These are phyloP conservation scores for Stereocaulon alpinum DNA, from an alignment of 495 filamentous ascomycete species.

Conservation along the genomic window DNA sequence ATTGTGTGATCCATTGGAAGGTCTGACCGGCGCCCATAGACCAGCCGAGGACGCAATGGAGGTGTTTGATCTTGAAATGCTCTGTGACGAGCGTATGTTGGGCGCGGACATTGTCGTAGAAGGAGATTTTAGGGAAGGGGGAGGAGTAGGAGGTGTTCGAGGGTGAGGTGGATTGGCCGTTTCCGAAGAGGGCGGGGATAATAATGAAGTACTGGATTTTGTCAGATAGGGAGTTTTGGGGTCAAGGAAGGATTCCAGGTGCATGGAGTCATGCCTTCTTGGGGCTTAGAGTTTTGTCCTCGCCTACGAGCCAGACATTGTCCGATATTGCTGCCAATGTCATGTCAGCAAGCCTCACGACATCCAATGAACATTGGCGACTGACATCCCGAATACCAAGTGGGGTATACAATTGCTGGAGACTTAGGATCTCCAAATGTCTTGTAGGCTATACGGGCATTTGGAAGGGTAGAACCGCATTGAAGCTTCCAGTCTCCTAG, in stretches of 20 bases:
- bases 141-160: slow-evolving; percentile 46
- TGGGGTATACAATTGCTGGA: slow-evolving; percentile 62
- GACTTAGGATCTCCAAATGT: slow-evolving; percentile 51
- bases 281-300: slow-evolving; percentile 50
- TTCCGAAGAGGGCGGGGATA: slow-evolving; percentile 60
- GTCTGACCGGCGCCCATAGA: slow-evolving; percentile 61
- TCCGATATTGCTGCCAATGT: slow-evolving; percentile 40
- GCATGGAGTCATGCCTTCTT: slow-evolving; percentile 25
- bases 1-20: slow-evolving; percentile 63
- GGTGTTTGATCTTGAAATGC: slow-evolving; percentile 50
- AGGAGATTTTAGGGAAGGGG: slow-evolving; percentile 50
- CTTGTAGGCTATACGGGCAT: slow-evolving; percentile 59
- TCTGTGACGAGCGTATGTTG: slow-evolving; percentile 56
- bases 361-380: neutral
- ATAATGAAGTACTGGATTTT: slow-evolving; percentile 50
- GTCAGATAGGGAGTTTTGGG: neutral
- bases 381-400: slow-evolving; percentile 55
- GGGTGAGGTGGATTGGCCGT: slow-evolving; percentile 61
- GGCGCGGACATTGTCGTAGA: slow-evolving; percentile 62
- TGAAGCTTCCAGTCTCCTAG: slow-evolving; percentile 55
- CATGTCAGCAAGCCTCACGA: neutral
- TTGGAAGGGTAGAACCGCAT: slow-evolving; percentile 42
- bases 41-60: slow-evolving; percentile 56
- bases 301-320: slow-evolving; percentile 57
- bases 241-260: too few species aligned